These are phyloP conservation scores for Backusella tarrabulga DNA, from an alignment of 192 early-diverging fungal species.

Conservation along the genomic window DNA sequence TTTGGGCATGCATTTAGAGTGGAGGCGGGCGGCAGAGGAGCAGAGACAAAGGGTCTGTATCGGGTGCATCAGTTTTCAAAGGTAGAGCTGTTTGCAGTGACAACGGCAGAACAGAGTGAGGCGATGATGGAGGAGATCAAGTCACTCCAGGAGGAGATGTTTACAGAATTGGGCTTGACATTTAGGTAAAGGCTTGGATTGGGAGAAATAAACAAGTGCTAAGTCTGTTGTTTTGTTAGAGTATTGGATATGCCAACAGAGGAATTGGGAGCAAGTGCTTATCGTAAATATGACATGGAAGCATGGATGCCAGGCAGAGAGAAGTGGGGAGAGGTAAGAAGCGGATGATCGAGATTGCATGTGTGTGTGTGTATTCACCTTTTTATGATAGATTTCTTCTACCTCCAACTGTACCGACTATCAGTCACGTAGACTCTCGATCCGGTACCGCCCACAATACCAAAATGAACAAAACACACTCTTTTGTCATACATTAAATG, in stretches of 20 bases:
- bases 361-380: too few species aligned
- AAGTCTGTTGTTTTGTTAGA: slow-evolving; percentile 29
- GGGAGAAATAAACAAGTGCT: neutral
- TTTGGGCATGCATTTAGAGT: slow-evolving; percentile 86
- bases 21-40: slow-evolving; percentile 79
- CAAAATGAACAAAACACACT: slow-evolving; percentile 32
- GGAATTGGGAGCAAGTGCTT: slow-evolving; percentile 88
- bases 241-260: slow-evolving; percentile 88
- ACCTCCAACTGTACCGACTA: slow-evolving; percentile 94
- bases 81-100: slow-evolving; percentile 83
- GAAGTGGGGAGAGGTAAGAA: slow-evolving; percentile 67
- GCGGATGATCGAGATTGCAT: neutral
- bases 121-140: slow-evolving; percentile 69
- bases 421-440: slow-evolving; percentile 83
- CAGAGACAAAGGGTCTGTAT: slow-evolving; percentile 83
- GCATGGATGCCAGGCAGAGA: slow-evolving; percentile 93
- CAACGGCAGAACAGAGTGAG: slow-evolving; percentile 61
- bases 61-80: slow-evolving; percentile 94
- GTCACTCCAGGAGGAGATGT: slow-evolving; percentile 71
- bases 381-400: slow-evolving; percentile 65
- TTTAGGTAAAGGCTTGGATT: slow-evolving; percentile 44
- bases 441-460: slow-evolving; percentile 51
- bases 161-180: slow-evolving; percentile 74
- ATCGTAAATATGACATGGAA: slow-evolving; percentile 90
- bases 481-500: slow-evolving; percentile 91